Percentiles rank a stretch among this genome's conserved stretches.
Conservation (phyloP, 2,329 filamentous ascomycete species). For the Microcyclospora tardicrescens region DNA sequence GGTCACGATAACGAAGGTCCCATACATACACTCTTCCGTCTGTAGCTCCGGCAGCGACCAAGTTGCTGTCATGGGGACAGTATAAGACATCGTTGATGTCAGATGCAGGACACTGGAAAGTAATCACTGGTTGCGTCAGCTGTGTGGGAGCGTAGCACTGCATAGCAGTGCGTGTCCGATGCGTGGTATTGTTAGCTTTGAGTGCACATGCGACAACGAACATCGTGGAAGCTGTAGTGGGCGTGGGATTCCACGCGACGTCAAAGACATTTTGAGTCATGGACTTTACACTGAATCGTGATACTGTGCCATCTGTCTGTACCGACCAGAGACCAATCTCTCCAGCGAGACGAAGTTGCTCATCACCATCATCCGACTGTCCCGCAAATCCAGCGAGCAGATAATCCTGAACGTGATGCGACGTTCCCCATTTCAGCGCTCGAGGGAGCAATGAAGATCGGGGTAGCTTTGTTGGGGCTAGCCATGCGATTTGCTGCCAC, state of each 20-base stretch:
- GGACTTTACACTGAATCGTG: slow-evolving; percentile 30
- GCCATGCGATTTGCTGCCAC: background rate
- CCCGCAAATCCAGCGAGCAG: slow-evolving; percentile 43
- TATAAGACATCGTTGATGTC: slow-evolving; percentile 48
- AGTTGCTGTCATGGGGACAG: slow-evolving; percentile 34
- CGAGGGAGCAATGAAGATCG: slow-evolving; percentile 26
- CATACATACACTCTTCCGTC: slow-evolving; percentile 48
- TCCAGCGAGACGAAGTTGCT: slow-evolving; percentile 31
- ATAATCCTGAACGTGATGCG: slow-evolving; percentile 25
- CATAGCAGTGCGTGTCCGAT: slow-evolving; percentile 36
- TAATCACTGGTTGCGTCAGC: slow-evolving; percentile 24
- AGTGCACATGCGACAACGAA: slow-evolving; percentile 44
- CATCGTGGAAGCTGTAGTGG: slow-evolving; percentile 22
- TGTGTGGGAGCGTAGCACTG: slow-evolving; percentile 37
- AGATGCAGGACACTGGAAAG: slow-evolving; percentile 43
- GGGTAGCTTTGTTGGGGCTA: background rate
- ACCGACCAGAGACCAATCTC: slow-evolving; percentile 44
- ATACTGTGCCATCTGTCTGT: slow-evolving; percentile 18
- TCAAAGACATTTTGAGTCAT: slow-evolving; percentile 45
- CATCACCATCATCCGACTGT: slow-evolving; percentile 18
- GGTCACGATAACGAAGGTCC: slow-evolving; percentile 38
- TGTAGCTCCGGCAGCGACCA: slow-evolving; percentile 48
- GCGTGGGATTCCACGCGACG: slow-evolving; percentile 41
- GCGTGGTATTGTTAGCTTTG: slow-evolving; percentile 21
- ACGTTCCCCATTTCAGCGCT: slow-evolving; percentile 36